A percentile compares a stretch with the other conserved stretches of the same genome.
Conservation (phyloP, 116 monocot species). For the Dioscorea cayenensis region DNA sequence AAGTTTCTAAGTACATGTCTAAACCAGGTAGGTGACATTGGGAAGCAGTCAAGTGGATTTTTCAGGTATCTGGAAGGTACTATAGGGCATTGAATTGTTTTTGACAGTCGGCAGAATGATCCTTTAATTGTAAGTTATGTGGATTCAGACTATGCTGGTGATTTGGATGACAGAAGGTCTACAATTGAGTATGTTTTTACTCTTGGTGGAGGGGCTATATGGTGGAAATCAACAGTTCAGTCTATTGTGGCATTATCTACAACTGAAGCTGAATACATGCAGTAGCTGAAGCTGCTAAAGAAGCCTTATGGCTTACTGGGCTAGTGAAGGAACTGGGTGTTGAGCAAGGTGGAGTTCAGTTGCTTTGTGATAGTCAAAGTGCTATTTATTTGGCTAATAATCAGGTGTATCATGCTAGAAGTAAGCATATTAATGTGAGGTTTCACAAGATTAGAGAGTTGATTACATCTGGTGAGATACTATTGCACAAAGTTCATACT, state of each 20-base stretch:
- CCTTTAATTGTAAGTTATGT: not conserved
- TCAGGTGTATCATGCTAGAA: too few species aligned
- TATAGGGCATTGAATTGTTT: conserved; percentile 17
- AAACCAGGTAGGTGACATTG: conserved; percentile 12
- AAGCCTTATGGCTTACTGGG: conserved; percentile 6
- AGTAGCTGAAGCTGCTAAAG: not conserved
- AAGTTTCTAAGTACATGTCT: conserved; percentile 6
- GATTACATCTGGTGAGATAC: too few species aligned
- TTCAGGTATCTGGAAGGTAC: not conserved
- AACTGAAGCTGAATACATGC: too few species aligned
- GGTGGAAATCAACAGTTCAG: too few species aligned
- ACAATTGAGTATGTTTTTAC: too few species aligned
- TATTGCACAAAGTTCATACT: too few species aligned
- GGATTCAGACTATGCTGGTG: conserved; percentile 10
- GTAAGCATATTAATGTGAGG: too few species aligned
- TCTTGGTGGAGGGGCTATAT: too few species aligned
- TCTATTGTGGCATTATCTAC: too few species aligned
- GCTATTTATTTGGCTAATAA: conserved; percentile 1
- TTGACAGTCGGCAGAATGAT: not conserved
- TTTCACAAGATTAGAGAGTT: not conserved
- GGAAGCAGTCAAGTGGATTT: not conserved
- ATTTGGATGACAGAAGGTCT: not conserved
- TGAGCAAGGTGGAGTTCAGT: not conserved
- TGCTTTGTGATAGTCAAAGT: not conserved
- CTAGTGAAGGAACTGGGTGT: not conserved